A percentile compares a stretch with the other conserved stretches of the same genome.
These are phyloP conservation scores for Hanseniaspora pseudoguilliermondii DNA, from an alignment of 805 yeast species.

Conservation along the genomic window DNA sequence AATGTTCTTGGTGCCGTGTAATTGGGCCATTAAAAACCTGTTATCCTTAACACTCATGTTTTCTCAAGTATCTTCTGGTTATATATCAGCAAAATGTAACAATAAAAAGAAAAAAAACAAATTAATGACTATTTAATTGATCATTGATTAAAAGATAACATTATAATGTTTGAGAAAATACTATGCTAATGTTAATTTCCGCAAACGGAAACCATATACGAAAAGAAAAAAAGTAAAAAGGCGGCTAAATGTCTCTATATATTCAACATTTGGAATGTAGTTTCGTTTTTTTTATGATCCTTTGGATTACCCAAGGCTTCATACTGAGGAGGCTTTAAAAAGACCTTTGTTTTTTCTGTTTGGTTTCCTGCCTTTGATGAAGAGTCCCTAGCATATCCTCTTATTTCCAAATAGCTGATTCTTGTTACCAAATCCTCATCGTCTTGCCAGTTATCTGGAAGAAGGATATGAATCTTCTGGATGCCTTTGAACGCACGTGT, in stretches of 20 bases:
- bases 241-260: background rate
- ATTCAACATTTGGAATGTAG: background rate
- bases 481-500: conserved; percentile 53
- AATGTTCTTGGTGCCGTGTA: background rate
- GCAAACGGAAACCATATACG: background rate
- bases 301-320: conserved; percentile 89
- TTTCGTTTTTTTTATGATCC: conserved; percentile 47
- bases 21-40: background rate
- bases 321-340: conserved; percentile 29
- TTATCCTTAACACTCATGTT: background rate
- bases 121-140: too few species aligned
- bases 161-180: background rate
- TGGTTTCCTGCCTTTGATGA: conserved; percentile 24
- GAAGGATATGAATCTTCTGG: conserved; percentile 50
- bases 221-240: background rate
- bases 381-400: conserved; percentile 56
- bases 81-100: background rate
- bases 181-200: background rate
- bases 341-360: conserved; percentile 21
- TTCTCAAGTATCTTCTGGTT: background rate
- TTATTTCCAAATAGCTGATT: conserved; percentile 58
- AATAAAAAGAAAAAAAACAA: too few species aligned
- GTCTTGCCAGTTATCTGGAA: conserved; percentile 53
- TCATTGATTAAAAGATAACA: too few species aligned
- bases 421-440: conserved; percentile 47